Evolutionary conservation across 768 basidiomycete genomes (phyloP).

Genomic region (Naganishia onofrii): DNA sequence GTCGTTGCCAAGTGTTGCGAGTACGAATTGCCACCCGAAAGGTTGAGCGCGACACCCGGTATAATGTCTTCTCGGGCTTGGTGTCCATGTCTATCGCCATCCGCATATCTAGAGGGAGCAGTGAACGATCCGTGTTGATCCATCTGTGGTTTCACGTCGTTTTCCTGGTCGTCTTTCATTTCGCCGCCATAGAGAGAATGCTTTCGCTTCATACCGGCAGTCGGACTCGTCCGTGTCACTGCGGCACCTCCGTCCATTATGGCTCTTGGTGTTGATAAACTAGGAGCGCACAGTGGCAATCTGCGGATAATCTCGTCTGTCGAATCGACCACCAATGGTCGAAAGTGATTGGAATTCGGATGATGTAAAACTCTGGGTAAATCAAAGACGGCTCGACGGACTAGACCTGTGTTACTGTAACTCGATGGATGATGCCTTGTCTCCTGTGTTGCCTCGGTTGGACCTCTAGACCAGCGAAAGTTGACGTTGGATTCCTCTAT

Average conservation of each 20-base stretch:
- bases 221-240: not conserved
- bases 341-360: not conserved
- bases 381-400: not conserved
- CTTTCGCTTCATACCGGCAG: slow-evolving; percentile 4
- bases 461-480: not conserved
- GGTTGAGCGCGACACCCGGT: slow-evolving; percentile 16
- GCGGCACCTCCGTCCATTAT: not conserved
- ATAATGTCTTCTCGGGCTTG: slow-evolving; percentile 2
- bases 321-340: not conserved
- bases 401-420: not conserved
- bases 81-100: not conserved
- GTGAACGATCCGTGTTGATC: slow-evolving; percentile 3
- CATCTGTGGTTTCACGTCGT: slow-evolving; percentile 1
- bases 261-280: not conserved
- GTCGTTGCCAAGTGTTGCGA: not conserved
- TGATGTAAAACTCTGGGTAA: not conserved
- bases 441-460: not conserved
- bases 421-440: not conserved
- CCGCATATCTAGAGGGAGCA: not conserved
- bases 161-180: not conserved
- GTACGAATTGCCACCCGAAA: not conserved
- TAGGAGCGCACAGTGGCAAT: not conserved
- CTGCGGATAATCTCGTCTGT: not conserved
- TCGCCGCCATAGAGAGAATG: not conserved
- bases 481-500: not conserved